Evolutionary conservation across 805 yeast genomes (phyloP), one percentile per base, ranked within the genome.

Genomic region (Candida chauliodis): DNA sequence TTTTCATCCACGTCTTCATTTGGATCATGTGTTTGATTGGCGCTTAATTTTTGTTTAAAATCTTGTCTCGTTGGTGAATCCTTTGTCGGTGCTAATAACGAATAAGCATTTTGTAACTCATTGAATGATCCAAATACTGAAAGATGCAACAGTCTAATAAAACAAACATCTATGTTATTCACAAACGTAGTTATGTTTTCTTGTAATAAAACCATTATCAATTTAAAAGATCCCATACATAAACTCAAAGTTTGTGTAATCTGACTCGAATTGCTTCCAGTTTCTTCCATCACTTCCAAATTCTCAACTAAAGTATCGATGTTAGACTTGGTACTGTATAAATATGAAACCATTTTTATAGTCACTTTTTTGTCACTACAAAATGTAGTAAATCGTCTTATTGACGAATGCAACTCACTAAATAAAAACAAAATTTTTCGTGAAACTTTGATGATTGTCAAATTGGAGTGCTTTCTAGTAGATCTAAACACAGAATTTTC

Each of bases 31-130:
- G 45, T 45, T 2, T 62, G 52, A 34, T 51, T 56, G 29, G 54
- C 43, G 5, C 57, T 37, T 17, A 56, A 42, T 33, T 49, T 53
- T 31, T 41, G 51, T 31, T 48, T 43, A 19, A 6, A 8, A 11
- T 41, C 37, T 10, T 6, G 15, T 27, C 25, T 23, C 8, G 33
- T 9, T 20, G 30, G 13, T 17, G 30, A 10, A 17, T 27, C 14
- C 24, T 21, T 22, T 13, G 28, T 14, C 17, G 69, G 65, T 4
- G 53, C 51, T 16, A 78, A 45, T 0, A 72, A 52, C 35, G 60
- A 66, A 69, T 80, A 81, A 0, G 89, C 84, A 54, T 84, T 84
- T 47, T 69, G 71, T 36, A 84, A 61, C 55, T 84, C 93, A 39
- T 75, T 73, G 44, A 83, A 75, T 0, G 85, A 73, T 23, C 85